These are phyloP conservation scores for Hawksworthiomyces lignivorus DNA, from an alignment of 2,329 filamentous ascomycete genomes.

Conservation along the genomic window DNA sequence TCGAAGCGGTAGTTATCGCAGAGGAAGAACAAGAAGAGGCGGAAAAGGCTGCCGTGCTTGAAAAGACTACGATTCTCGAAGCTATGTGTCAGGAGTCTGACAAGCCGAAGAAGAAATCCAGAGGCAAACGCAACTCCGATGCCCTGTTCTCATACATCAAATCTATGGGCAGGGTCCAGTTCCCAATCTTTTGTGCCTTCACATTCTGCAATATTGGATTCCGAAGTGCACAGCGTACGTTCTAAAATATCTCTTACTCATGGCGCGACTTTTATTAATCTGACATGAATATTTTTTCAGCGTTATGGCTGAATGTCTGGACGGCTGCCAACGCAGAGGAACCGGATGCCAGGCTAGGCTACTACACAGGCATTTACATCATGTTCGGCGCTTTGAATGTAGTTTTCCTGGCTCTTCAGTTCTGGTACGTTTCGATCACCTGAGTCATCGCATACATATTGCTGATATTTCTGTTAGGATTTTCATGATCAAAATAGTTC, in stretches of 20 bases:
- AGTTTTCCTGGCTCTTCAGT: slow-evolving; percentile 7
- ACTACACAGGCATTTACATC: slow-evolving; percentile 30
- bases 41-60: slow-evolving; percentile 9
- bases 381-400: slow-evolving; percentile 18
- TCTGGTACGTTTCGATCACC: slow-evolving; percentile 10
- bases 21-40: slow-evolving; percentile 6
- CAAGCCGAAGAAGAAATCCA: background rate
- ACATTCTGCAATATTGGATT: slow-evolving; percentile 6
- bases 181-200: slow-evolving; percentile 8
- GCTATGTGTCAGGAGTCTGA: background rate
- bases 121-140: slow-evolving; percentile 13
- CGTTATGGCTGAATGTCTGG: slow-evolving; percentile 43
- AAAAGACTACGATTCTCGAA: slow-evolving; percentile 5
- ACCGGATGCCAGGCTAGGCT: slow-evolving; percentile 28
- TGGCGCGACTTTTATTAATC: too few species aligned
- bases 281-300: too few species aligned
- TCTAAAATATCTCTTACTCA: background rate
- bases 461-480: too few species aligned
- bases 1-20: slow-evolving; percentile 1
- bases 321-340: slow-evolving; percentile 29
- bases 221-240: slow-evolving; percentile 18
- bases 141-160: slow-evolving; percentile 10
- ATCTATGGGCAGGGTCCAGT: slow-evolving; percentile 7
- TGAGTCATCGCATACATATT: too few species aligned
- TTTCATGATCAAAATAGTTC: slow-evolving; percentile 25